Evolutionary conservation across 805 yeast genomes (phyloP), one percentile per base, ranked within the genome.

Genomic region (Saccharomyces paradoxus): DNA sequence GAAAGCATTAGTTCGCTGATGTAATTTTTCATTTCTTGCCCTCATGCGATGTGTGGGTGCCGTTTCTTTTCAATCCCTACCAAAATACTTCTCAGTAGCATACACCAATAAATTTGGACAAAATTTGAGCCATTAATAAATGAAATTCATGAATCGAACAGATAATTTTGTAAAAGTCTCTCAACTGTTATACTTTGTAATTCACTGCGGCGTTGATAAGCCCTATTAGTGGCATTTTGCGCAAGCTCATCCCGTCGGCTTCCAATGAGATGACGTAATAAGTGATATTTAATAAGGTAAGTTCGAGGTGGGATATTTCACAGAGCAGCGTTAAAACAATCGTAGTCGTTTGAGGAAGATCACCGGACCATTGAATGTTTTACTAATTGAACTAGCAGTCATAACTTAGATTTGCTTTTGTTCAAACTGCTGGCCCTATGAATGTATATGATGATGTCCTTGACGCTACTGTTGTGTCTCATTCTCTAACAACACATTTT

Each of bases 381-480:
- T 24, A 17, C 24, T 37, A 1, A 3, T 21, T 31, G n/a, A 17
- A 37, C 12, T 17, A 22, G 8, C 22, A 37, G 44, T 24, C 24
- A 9, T 17, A 17, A 6, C 17, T 17, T 7, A 9, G 3, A 8
- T 7, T 46, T 24, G 9, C n/a, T 22, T 44, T 46, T 46, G 10
- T 21, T 46, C 47, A 32, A 29, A 17, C 14, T 21, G 9, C 13
- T 22, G 26, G 17, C 24, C 13, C 30, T n/a, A 89, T 89, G 97
- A 89, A 89, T 63, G 85, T 86, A 14, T 87, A 86, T 68, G 82
- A 85, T 59, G 89, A 87, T 67, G 76, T 89, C 60, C 76, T 87
- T 50, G 86, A 81, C 60, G 95, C 96, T 2, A 76, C 95, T 1
- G 80, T 83, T 60, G 88, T 87, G 41, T 69, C 84, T n/a, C 81